phyloP scores from a whole-genome alignment of 1,139 yeast species.

The Kodamaea ohmeri region DNA sequence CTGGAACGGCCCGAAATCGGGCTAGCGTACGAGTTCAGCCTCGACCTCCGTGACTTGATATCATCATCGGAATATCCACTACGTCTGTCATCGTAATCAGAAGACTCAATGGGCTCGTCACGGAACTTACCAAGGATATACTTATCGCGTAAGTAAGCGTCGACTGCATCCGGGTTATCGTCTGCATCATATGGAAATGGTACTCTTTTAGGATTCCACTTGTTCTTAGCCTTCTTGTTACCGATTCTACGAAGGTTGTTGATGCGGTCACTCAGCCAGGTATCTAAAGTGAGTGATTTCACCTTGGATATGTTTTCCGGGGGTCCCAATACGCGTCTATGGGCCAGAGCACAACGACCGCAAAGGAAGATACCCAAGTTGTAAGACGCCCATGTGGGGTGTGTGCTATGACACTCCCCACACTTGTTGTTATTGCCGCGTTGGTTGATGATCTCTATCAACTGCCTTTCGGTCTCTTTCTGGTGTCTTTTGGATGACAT shows the following conservation, averaged over 20 bases:
- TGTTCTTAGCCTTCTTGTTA: conserved; percentile 58
- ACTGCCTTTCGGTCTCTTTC: conserved; percentile 39
- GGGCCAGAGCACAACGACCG: conserved; percentile 77
- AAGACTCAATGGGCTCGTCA: conserved; percentile 28
- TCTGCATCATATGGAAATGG: conserved; percentile 74
- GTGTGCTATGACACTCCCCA: conserved; percentile 66
- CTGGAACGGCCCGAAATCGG: conserved; percentile 9
- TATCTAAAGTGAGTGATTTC: conserved; percentile 78
- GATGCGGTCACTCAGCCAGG: conserved; percentile 65
- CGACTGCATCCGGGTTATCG: conserved; percentile 46
- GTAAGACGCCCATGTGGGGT: conserved; percentile 58
- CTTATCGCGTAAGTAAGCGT: conserved; percentile 51
- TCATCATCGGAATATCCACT: conserved; percentile 18
- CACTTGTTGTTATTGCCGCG: conserved; percentile 54
- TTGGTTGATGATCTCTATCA: conserved; percentile 43
- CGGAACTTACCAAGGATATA: conserved; percentile 47
- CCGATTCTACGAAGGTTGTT: conserved; percentile 60
- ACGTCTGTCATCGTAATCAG: conserved; percentile 25
- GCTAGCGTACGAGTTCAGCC: conserved; percentile 10
- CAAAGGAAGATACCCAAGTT: conserved; percentile 65
- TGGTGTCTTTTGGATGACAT: conserved; percentile 33
- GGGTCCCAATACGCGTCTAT: conserved; percentile 65
- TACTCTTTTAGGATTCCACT: conserved; percentile 60
- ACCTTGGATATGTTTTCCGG: conserved; percentile 58
- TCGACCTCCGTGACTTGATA: conserved; percentile 12